These are phyloP conservation scores for Mycothermus thermophilus DNA, from an alignment of 495 filamentous ascomycete species.

Conservation along the genomic window DNA sequence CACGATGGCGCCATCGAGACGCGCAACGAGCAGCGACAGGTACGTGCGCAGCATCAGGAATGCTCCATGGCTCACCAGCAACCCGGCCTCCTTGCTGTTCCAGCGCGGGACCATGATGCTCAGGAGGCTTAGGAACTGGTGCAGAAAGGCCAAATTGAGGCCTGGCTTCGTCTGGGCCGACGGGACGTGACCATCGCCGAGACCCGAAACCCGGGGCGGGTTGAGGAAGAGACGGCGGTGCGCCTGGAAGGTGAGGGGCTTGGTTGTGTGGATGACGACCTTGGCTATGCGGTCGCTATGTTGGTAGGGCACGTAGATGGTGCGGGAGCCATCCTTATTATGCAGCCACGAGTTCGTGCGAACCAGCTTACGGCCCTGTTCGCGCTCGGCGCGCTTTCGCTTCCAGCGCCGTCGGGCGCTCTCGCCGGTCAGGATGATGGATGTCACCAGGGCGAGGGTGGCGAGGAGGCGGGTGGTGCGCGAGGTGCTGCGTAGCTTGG, in stretches of 20 bases:
- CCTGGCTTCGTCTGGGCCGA: constrained; percentile 85
- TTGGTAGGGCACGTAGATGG: constrained; percentile 88
- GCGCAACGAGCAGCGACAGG: constrained; percentile 80
- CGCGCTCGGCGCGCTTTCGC: constrained; percentile 55
- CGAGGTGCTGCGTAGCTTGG: constrained; percentile 47
- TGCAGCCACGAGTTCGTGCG: constrained; percentile 84
- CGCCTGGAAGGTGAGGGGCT: constrained; percentile 87
- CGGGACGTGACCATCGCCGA: constrained; percentile 67
- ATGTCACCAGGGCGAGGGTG: constrained; percentile 56
- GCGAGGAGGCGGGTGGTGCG: constrained; percentile 56
- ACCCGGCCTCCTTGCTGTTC: constrained; percentile 84
- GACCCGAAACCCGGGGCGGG: constrained; percentile 63
- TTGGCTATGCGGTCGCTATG: constrained; percentile 67
- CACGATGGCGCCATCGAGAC: constrained; percentile 92
- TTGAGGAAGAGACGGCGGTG: constrained; percentile 88
- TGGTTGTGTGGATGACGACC: constrained; percentile 86
- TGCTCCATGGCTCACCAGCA: constrained; percentile 73
- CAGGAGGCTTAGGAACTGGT: constrained; percentile 88
- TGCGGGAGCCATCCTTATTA: constrained; percentile 85
- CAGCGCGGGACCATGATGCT: constrained; percentile 96
- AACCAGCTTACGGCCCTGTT: constrained; percentile 62
- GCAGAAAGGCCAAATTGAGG: constrained; percentile 92
- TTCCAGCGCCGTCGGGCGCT: constrained; percentile 63
- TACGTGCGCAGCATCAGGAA: constrained; percentile 89
- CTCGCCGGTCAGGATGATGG: constrained; percentile 63